Conservation (phyloP, 805 yeast species). For the Barnettozyma vustinii region DNA sequence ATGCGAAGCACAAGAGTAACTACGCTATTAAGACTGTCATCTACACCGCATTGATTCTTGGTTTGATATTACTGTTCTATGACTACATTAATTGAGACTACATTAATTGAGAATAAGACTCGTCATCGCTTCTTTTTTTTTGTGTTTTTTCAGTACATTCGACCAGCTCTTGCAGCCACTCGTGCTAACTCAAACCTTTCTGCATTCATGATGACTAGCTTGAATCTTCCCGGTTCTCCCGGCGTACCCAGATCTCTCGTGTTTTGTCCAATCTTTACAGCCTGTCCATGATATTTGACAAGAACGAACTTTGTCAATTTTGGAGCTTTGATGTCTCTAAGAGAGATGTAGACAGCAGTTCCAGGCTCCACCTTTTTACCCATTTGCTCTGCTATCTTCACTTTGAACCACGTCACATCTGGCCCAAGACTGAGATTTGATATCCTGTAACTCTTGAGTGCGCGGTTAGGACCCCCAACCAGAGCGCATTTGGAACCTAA, state of each 20-base stretch:
- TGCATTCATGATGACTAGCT: slow-evolving; percentile 59
- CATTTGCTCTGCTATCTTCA: neutral
- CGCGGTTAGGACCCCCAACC: neutral
- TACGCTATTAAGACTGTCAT: slow-evolving; percentile 53
- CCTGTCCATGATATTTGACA: neutral
- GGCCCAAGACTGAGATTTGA: neutral
- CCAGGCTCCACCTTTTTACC: neutral
- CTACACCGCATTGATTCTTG: slow-evolving; percentile 48
- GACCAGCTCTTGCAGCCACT: neutral
- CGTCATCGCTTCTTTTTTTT: too few relatives aligned
- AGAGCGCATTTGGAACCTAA: slow-evolving; percentile 19
- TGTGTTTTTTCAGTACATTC: neutral
- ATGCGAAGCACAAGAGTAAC: slow-evolving; percentile 64
- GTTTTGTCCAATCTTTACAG: neutral
- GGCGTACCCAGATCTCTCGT: slow-evolving; percentile 45
- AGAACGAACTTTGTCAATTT: neutral
- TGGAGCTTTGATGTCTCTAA: neutral
- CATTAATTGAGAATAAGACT: slow-evolving; percentile 25
- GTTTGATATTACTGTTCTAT: slow-evolving; percentile 49
- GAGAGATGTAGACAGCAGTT: neutral
- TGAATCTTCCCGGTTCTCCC: slow-evolving; percentile 58
- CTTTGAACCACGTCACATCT: neutral
- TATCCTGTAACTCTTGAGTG: neutral
- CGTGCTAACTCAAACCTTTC: slow-evolving; percentile 33
- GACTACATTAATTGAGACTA: slow-evolving; percentile 38